Conservation (phyloP, 2,329 filamentous ascomycete genomes). For the Stagonosporopsis rhizophila region DNA sequence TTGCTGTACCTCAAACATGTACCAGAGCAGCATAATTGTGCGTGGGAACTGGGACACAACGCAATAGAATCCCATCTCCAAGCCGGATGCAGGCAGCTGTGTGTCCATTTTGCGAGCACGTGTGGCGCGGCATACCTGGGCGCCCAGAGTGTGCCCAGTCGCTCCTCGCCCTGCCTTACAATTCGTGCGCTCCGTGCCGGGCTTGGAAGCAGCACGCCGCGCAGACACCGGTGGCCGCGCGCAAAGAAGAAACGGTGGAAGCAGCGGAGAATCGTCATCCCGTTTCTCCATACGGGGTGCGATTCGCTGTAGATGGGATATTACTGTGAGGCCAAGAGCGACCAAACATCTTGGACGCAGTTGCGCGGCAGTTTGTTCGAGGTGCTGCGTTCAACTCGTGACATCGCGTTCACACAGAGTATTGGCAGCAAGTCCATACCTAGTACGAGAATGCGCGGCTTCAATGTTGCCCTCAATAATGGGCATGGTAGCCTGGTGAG, state of each 20-base stretch:
- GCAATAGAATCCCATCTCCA: constrained; percentile 5
- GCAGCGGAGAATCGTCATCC: constrained; percentile 19
- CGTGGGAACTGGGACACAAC: background rate
- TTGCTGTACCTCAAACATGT: constrained; percentile 5
- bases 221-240: background rate
- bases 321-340: constrained; percentile 3
- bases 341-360: background rate
- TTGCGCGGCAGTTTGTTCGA: constrained; percentile 1
- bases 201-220: constrained; percentile 7
- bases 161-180: constrained; percentile 16
- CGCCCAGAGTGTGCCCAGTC: constrained; percentile 22
- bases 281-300: constrained; percentile 6
- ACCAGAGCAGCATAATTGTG: background rate
- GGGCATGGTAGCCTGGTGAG: background rate
- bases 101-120: constrained; percentile 19
- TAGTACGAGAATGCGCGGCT: background rate
- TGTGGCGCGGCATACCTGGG: constrained; percentile 24
- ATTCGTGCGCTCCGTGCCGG: constrained; percentile 22
- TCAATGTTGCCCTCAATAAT: background rate
- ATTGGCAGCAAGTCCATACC: constrained; percentile 2
- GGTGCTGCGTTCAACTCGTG: background rate
- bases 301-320: constrained; percentile 4
- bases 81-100: constrained; percentile 25
- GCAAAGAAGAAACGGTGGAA: constrained; percentile 3
- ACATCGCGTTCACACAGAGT: background rate